These are phyloP conservation scores for Chlorella variabilis DNA, from an alignment of 163 green algal species.

Conservation along the genomic window DNA sequence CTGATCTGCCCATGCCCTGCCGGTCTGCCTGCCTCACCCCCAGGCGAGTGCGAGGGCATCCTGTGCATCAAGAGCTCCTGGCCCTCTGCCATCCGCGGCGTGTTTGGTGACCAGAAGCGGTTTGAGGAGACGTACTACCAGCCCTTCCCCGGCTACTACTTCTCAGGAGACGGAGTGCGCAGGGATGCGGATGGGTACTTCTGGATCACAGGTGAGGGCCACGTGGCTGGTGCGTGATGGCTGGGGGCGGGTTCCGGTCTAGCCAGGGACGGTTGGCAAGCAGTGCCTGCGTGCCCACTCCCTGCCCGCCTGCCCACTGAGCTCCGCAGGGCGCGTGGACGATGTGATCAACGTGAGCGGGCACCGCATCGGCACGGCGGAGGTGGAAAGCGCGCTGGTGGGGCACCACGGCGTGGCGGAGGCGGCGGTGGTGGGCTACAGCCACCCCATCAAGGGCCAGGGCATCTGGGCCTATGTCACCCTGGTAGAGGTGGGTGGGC, in stretches of 20 bases:
- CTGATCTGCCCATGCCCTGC: too few species aligned
- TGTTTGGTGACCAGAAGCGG: constrained; percentile 88
- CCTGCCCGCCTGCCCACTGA: neutral
- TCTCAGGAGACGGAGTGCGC: constrained; percentile 76
- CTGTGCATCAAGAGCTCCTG: constrained; percentile 74
- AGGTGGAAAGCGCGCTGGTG: constrained; percentile 84
- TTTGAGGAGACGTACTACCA: constrained; percentile 86
- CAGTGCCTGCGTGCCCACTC: too few species aligned
- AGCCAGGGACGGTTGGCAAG: neutral
- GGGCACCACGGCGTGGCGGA: constrained; percentile 67
- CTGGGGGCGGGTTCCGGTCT: too few species aligned
- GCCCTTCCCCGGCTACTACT: constrained; percentile 74
- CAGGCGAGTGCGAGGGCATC: constrained; percentile 65
- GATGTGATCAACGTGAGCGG: constrained; percentile 90
- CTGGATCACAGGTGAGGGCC: constrained; percentile 57
- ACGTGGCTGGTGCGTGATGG: too few species aligned
- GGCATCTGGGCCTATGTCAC: constrained; percentile 86
- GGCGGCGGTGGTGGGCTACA: constrained; percentile 76
- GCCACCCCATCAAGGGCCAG: constrained; percentile 86
- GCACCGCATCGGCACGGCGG: constrained; percentile 86
- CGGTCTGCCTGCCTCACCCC: too few species aligned
- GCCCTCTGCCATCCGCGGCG: constrained; percentile 86
- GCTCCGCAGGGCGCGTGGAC: constrained; percentile 64
- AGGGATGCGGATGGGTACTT: constrained; percentile 81
- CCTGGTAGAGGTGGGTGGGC: constrained; percentile 64